A percentile compares a stretch with the other conserved stretches of the same genome.
phyloP scores from a whole-genome alignment of 2,329 filamentous ascomycete species.

The Lecanicillium sp. region DNA sequence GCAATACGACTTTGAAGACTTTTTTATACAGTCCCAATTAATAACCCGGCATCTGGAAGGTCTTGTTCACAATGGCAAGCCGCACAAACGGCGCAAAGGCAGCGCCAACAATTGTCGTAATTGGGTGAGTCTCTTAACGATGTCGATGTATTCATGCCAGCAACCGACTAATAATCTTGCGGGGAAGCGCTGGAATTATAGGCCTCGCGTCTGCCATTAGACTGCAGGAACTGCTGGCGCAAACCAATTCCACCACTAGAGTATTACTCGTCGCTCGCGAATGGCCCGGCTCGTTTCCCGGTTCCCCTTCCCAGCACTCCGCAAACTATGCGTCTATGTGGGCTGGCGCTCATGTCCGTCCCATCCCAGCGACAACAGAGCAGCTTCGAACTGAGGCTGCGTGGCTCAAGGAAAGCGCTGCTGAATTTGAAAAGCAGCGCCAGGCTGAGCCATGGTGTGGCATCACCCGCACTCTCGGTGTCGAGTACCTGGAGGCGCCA shows the following conservation, averaged over 20 bases:
- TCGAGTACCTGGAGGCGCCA: conserved; percentile 45
- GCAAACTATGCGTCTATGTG: conserved; percentile 47
- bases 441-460: conserved; percentile 27
- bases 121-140: conserved; percentile 4
- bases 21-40: no score
- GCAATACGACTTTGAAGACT: no score
- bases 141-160: neutral
- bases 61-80: no score
- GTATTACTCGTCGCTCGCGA: conserved; percentile 23
- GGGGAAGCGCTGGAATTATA: conserved; percentile 43
- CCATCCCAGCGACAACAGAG: conserved; percentile 31
- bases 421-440: conserved; percentile 16
- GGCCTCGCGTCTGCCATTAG: conserved; percentile 41
- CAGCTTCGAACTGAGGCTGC: conserved; percentile 23
- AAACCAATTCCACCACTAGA: conserved; percentile 3
- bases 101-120: conserved; percentile 7
- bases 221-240: conserved; percentile 24
- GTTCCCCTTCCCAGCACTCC: conserved; percentile 19
- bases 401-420: conserved; percentile 21
- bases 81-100: no score
- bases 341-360: conserved; percentile 49
- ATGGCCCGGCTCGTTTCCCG: conserved; percentile 26
- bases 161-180: neutral
- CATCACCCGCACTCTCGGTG: conserved; percentile 38
- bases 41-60: no score